Base-by-base conservation (phyloP, 1,139 yeast species). In the Nakaseomyces sp. region DNA sequence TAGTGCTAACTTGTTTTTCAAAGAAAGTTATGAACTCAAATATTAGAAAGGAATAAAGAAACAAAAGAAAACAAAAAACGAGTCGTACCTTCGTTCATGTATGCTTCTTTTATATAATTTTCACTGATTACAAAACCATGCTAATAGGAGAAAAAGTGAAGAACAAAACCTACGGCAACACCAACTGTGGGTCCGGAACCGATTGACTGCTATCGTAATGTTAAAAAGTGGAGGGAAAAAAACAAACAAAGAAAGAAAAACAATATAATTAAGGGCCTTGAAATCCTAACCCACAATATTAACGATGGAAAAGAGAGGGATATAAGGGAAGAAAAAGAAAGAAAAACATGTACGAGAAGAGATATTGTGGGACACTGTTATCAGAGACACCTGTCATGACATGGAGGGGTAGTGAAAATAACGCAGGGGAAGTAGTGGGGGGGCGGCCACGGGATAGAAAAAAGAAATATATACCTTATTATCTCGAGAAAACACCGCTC, bases 311-410 rank as follows among this genome's bases (percentile, higher is more conserved):
- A 6, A 15, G 19, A 18, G 36, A 32, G 36, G 33, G 33, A 15
- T 26, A 10, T 10, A 26, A 9, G 12, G 8, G 13, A 26, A n/a
- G 12, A 32, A 32, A 32, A 32, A 32, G 36, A 32, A 32, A 32
- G 36, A 32, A 32, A 17, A 10, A 18, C 15, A 18, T 29, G 15
- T 18, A 18, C 13, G 32, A 29, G 15, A 6, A 29, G 32, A 29
- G 13, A 29, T 29, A 13, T 17, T 29, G 32, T 17, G 32, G 9
- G 9, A 29, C 18, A 29, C 12, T 29, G 32, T 29, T 29, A 29
- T 29, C 32, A 29, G 36, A 32, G 36, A 32, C 36, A 32, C 36
- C 36, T 32, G 36, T 29, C 32, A 19, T 12, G 36, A 18, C 20
- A 32, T 19, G 36, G 36, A 32, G 36, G 36, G 36, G 36, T 32